phyloP scores from a whole-genome alignment of 2,329 filamentous ascomycete genomes.

The Thielaviopsis punctulata region DNA sequence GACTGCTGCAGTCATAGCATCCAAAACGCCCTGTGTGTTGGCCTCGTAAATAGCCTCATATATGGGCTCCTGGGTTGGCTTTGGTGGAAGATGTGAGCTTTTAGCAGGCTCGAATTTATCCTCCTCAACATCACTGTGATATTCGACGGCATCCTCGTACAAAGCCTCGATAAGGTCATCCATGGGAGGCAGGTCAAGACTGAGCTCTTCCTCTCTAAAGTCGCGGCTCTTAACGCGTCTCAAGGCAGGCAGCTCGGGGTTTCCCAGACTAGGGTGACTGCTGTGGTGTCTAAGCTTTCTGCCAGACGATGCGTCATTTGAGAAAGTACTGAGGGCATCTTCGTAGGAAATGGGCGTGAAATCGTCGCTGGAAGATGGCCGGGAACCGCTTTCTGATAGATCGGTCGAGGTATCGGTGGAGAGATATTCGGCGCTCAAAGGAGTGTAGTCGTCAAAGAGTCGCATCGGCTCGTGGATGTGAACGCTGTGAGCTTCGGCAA shows the following conservation, averaged over 20 bases:
- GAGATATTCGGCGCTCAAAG: neutral
- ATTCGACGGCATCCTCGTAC: conserved; percentile 30
- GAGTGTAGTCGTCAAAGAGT: neutral
- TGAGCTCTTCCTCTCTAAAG: conserved; percentile 14
- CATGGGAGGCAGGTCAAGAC: conserved; percentile 12
- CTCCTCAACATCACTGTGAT: conserved; percentile 18
- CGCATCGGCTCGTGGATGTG: conserved; percentile 6
- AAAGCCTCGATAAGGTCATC: conserved; percentile 24
- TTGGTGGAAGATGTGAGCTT: conserved; percentile 1
- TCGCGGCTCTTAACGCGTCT: conserved; percentile 29
- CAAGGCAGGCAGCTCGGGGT: conserved; percentile 22
- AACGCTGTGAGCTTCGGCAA: conserved; percentile 14
- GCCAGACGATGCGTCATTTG: conserved; percentile 12
- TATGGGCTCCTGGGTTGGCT: conserved; percentile 4
- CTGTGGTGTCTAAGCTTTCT: conserved; percentile 31
- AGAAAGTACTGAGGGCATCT: neutral
- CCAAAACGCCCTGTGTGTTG: neutral
- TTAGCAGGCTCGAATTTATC: conserved; percentile 2
- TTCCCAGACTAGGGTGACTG: conserved; percentile 35
- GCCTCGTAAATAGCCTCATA: neutral
- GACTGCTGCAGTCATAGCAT: neutral
- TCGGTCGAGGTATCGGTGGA: too few species aligned
- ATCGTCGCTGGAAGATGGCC: neutral
- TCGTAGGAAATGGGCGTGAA: conserved; percentile 3
- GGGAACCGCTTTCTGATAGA: neutral